Evolutionary conservation across 129 eudicot species (phyloP).

Genomic region (Oenanthe sinensis): DNA sequence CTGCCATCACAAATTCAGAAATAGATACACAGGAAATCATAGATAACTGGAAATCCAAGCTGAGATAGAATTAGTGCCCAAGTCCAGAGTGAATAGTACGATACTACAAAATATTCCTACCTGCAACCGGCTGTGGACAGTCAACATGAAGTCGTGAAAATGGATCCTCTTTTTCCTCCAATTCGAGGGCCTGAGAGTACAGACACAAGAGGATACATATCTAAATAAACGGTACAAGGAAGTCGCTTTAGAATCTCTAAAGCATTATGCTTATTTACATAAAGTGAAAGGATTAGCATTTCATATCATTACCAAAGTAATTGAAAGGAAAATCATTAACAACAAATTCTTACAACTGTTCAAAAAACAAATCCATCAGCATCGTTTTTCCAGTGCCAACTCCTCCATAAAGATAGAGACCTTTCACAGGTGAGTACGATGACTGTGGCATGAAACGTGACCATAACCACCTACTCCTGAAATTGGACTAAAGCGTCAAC

Average conservation of each 20-base stretch:
- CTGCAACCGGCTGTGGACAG: conserved; percentile 82
- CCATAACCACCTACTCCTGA: conserved; percentile 98
- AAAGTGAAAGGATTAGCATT: background rate
- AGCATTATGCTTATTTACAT: conserved; percentile 4
- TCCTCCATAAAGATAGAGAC: conserved; percentile 97
- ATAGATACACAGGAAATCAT: background rate
- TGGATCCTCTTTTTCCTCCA: conserved; percentile 98
- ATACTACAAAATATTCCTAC: conserved; percentile 24
- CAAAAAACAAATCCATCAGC: conserved; percentile 91
- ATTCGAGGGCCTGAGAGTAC: conserved; percentile 48
- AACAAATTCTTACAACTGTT: conserved; percentile 55
- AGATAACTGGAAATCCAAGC: background rate
- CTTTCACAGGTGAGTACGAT: conserved; percentile 77
- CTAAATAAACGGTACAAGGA: background rate
- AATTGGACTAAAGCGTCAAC: conserved; percentile 1
- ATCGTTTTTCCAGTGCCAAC: conserved; percentile 98
- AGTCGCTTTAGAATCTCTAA: background rate
- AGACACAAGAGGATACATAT: background rate
- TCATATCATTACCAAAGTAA: background rate
- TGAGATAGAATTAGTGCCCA: background rate
- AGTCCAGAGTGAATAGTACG: background rate
- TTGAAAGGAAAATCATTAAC: background rate
- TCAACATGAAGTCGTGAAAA: conserved; percentile 98
- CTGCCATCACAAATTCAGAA: background rate
- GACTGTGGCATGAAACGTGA: conserved; percentile 81